A percentile compares a stretch with the other conserved stretches of the same genome.
Conservation (phyloP, 225 moss, liverwort and hornwort genomes). For the Asterella californica region DNA sequence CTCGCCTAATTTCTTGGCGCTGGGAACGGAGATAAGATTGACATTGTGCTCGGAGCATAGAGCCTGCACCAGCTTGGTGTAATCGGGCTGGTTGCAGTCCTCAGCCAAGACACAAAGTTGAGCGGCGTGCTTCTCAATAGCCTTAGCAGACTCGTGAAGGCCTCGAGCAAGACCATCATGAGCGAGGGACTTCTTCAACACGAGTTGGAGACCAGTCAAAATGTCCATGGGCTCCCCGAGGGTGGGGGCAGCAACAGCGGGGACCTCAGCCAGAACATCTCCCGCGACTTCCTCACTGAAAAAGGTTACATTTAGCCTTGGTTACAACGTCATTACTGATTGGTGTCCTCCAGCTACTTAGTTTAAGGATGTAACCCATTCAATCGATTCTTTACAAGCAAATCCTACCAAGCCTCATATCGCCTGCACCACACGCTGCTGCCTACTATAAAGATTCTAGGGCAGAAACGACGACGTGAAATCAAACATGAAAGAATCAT, state of each 20-base stretch:
- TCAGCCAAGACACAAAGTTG: constrained; percentile 53
- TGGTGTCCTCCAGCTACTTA: neutral
- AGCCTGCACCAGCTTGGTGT: constrained; percentile 49
- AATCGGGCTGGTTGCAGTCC: constrained; percentile 56
- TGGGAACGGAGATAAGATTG: constrained; percentile 51
- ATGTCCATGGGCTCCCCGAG: constrained; percentile 58
- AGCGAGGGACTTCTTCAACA: constrained; percentile 52
- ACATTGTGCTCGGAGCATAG: constrained; percentile 52
- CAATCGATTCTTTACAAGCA: too few relatives aligned
- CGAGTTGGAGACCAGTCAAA: constrained; percentile 53
- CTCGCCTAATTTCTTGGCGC: constrained; percentile 51
- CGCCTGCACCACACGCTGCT: neutral
- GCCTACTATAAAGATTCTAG: neutral
- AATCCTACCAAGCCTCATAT: too few relatives aligned
- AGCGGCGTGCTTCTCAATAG: constrained; percentile 53
- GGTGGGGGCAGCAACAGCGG: constrained; percentile 40
- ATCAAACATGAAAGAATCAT: neutral
- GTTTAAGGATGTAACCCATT: too few relatives aligned
- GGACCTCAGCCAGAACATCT: constrained; percentile 45
- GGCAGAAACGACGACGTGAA: neutral
- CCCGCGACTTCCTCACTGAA: constrained; percentile 26
- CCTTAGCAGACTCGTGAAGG: constrained; percentile 53
- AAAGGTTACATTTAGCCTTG: neutral
- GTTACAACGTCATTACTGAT: neutral
- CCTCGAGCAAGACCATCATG: constrained; percentile 54